Evolutionary conservation across 306 rosid species (phyloP).

Genomic region (Boehmeria nivea): DNA sequence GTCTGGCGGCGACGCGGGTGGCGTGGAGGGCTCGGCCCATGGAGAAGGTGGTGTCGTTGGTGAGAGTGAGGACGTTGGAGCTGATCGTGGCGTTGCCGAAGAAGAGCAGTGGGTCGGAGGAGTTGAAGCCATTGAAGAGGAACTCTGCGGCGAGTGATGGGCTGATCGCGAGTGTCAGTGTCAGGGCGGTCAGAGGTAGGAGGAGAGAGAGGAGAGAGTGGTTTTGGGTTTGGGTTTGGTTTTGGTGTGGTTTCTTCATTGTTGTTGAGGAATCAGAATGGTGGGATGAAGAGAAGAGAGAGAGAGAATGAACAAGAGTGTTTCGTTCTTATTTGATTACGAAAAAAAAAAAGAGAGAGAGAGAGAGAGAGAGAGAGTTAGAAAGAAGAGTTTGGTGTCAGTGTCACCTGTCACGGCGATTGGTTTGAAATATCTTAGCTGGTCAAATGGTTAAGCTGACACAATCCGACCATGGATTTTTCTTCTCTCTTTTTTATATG

Average conservation of each 20-base stretch:
- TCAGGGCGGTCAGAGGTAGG: conserved; percentile 14
- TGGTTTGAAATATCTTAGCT: too few relatives aligned
- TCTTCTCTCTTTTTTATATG: too few relatives aligned
- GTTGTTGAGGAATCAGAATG: neutral
- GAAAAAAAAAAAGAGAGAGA: conserved; percentile 5
- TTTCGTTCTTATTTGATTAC: neutral
- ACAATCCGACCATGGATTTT: too few relatives aligned
- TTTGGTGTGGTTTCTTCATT: conserved; percentile 23
- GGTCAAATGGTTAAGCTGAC: too few relatives aligned
- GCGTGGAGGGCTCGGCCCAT: conserved; percentile 67
- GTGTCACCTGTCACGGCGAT: too few relatives aligned
- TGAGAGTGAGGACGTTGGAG: conserved; percentile 42
- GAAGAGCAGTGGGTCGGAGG: conserved; percentile 38
- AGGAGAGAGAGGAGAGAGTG: conserved; percentile 7
- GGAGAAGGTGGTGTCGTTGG: conserved; percentile 48
- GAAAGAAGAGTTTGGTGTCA: too few relatives aligned
- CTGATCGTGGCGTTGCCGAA: conserved; percentile 58
- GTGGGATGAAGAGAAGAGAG: neutral
- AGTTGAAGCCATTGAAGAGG: conserved; percentile 68
- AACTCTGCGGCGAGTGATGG: conserved; percentile 43
- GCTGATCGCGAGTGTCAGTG: conserved; percentile 12
- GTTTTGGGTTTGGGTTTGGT: too few relatives aligned
- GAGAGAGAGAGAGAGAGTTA: too few relatives aligned
- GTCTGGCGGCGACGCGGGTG: conserved; percentile 40
- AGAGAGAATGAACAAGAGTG: neutral